phyloP scores from a whole-genome alignment of 495 filamentous ascomycete genomes.

The Annulohypoxylon stygium region DNA sequence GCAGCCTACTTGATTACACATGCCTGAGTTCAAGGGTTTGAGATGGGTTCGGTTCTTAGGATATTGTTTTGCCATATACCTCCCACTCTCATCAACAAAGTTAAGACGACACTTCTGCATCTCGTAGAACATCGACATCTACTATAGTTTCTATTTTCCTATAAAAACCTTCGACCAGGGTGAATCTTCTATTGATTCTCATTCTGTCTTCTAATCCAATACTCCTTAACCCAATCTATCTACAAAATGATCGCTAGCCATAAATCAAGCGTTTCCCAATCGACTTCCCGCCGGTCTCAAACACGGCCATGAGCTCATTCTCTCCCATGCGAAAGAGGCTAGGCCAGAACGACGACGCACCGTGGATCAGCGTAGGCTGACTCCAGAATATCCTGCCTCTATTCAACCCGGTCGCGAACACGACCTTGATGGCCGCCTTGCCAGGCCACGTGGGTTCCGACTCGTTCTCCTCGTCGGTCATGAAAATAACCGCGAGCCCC shows the following conservation, averaged over 20 bases:
- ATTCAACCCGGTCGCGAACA: slow-evolving; percentile 40
- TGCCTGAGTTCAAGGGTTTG: too few relatives aligned
- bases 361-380: slow-evolving; percentile 33
- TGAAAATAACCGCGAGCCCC: slow-evolving; percentile 67
- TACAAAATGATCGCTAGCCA: not conserved
- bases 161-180: not conserved
- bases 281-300: slow-evolving; percentile 45
- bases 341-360: slow-evolving; percentile 48
- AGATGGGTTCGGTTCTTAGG: too few relatives aligned
- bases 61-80: too few relatives aligned
- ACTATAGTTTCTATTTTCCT: too few relatives aligned
- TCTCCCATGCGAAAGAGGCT: slow-evolving; percentile 36
- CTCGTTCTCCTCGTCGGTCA: slow-evolving; percentile 69
- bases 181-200: not conserved
- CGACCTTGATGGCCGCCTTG: slow-evolving; percentile 50
- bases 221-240: slow-evolving; percentile 5
- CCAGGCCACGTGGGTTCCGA: slow-evolving; percentile 45
- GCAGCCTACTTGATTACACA: too few relatives aligned
- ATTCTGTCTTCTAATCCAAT: not conserved
- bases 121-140: too few relatives aligned
- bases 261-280: slow-evolving; percentile 40
- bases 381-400: slow-evolving; percentile 43
- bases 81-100: too few relatives aligned
- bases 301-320: slow-evolving; percentile 49
- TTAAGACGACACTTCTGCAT: too few relatives aligned